Percentiles rank a stretch among this genome's conserved stretches.
Evolutionary conservation across 2,329 filamentous ascomycete genomes (phyloP).

Genomic region (Diaporthe citri): DNA sequence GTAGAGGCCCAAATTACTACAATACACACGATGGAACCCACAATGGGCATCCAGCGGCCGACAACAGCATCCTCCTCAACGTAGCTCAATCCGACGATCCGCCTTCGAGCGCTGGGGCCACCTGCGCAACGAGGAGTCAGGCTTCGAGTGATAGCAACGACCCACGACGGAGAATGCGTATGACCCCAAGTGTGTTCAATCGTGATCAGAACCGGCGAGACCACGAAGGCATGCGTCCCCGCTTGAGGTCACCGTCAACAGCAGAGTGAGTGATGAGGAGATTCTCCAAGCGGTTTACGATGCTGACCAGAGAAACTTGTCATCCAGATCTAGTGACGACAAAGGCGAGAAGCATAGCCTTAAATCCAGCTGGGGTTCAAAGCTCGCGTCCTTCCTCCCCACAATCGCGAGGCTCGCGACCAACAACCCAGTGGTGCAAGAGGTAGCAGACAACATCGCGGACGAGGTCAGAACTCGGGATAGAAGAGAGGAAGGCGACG

Average conservation of each 20-base stretch:
- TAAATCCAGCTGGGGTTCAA: constrained; percentile 13
- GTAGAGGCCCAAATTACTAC: neutral
- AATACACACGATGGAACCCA: constrained; percentile 8
- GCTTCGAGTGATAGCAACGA: neutral
- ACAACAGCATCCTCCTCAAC: neutral
- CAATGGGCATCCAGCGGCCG: neutral
- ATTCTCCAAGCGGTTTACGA: neutral
- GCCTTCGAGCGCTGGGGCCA: constrained; percentile 30
- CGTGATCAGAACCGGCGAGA: neutral
- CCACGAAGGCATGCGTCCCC: neutral
- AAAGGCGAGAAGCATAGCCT: neutral
- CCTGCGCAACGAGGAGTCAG: constrained; percentile 38
- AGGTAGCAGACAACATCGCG: constrained; percentile 24
- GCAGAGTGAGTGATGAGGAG: neutral
- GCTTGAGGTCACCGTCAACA: neutral
- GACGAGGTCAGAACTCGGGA: neutral
- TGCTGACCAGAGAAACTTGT: neutral
- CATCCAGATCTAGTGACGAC: neutral
- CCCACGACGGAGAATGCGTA: neutral
- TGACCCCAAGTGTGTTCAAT: neutral
- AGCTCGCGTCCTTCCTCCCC: constrained; percentile 17
- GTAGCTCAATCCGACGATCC: neutral
- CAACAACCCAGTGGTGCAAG: constrained; percentile 21
- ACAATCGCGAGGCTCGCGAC: constrained; percentile 30
- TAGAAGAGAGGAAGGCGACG: neutral